These are phyloP conservation scores for Sisymbrium altissimum DNA, from an alignment of 345 rosid genomes.

Conservation along the genomic window DNA sequence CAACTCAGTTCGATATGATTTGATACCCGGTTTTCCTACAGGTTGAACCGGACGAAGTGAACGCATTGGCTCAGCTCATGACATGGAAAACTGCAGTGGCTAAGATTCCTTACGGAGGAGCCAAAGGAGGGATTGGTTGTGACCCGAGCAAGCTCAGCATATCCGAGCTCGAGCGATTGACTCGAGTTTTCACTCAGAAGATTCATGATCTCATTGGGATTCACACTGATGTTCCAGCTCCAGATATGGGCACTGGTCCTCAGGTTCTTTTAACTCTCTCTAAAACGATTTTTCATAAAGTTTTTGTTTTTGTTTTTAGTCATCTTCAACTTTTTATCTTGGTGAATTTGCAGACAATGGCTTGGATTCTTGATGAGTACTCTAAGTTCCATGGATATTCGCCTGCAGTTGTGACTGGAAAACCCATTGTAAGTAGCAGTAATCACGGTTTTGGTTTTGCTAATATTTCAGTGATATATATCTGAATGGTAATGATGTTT, in stretches of 20 bases:
- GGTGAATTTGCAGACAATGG: conserved; percentile 47
- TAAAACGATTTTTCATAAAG: neutral
- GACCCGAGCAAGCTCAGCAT: conserved; percentile 42
- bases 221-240: conserved; percentile 58
- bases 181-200: conserved; percentile 62
- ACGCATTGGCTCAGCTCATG: conserved; percentile 65
- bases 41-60: conserved; percentile 67
- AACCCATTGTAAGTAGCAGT: conserved; percentile 27
- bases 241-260: conserved; percentile 68
- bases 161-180: conserved; percentile 51
- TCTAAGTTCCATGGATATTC: conserved; percentile 66
- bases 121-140: conserved; percentile 65
- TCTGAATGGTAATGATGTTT: neutral
- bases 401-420: conserved; percentile 65
- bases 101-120: conserved; percentile 60
- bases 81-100: conserved; percentile 70
- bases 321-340: neutral
- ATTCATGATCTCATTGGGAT: conserved; percentile 46
- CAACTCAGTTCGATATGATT: neutral
- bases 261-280: conserved; percentile 37
- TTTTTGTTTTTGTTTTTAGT: neutral
- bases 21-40: conserved; percentile 9
- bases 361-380: conserved; percentile 67
- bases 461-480: neutral
- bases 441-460: neutral